phyloP scores from a whole-genome alignment of 2,329 filamentous ascomycete genomes.

The Penicillium sp. region DNA sequence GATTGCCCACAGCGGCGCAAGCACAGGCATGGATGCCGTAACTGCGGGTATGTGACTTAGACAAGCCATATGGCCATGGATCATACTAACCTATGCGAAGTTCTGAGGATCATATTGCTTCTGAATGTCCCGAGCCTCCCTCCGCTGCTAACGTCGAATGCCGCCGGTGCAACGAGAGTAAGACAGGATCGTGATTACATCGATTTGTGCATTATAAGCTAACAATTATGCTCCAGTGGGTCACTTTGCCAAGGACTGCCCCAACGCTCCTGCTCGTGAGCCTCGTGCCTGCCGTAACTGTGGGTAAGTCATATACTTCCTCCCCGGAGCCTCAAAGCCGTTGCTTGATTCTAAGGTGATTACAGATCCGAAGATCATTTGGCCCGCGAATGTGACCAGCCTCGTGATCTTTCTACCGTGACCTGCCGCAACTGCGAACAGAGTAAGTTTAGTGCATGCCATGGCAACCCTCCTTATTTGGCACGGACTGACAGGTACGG shows the following conservation, averaged over 20 bases:
- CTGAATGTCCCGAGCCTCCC: constrained; percentile 48
- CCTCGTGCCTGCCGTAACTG: constrained; percentile 45
- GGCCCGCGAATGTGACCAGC: constrained; percentile 43
- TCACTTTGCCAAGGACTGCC: constrained; percentile 48
- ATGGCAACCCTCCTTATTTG: background rate
- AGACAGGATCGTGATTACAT: background rate
- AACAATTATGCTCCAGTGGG: constrained; percentile 32
- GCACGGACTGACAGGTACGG: constrained; percentile 8
- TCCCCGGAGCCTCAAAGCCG: background rate
- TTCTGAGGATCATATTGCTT: constrained; percentile 44
- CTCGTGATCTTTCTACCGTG: constrained; percentile 39
- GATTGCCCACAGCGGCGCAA: constrained; percentile 44
- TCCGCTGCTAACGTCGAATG: constrained; percentile 46
- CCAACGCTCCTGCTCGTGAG: constrained; percentile 29
- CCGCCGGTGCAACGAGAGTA: constrained; percentile 43
- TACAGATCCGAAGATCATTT: constrained; percentile 42
- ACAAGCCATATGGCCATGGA: background rate
- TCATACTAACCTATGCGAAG: constrained; percentile 28
- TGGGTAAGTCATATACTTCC: constrained; percentile 31
- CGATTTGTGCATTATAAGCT: background rate
- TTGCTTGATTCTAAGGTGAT: constrained; percentile 15
- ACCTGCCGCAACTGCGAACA: constrained; percentile 48
- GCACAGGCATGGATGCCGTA: constrained; percentile 48
- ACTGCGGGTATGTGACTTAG: constrained; percentile 46
- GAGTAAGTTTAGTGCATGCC: constrained; percentile 23